Percentiles rank a stretch among this genome's conserved stretches.
phyloP scores from a whole-genome alignment of 192 early-diverging fungal genomes.

The Coemansia sp. region DNA sequence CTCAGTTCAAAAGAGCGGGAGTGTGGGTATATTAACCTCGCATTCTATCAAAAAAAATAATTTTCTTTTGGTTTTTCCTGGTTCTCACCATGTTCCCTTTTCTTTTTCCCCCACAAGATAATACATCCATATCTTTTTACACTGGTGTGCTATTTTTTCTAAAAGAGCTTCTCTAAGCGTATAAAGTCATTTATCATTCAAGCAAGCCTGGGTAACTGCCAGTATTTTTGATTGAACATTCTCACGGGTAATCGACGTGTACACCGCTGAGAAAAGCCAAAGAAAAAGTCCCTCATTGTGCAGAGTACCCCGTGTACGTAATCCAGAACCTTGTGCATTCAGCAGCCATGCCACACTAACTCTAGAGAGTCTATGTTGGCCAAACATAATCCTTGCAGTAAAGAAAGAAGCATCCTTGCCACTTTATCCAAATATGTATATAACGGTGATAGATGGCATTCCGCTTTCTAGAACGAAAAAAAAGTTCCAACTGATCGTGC shows the following conservation, averaged over 20 bases:
- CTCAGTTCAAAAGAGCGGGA: neutral
- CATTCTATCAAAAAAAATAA: neutral
- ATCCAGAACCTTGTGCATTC: neutral
- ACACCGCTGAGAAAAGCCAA: neutral
- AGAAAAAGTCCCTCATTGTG: neutral
- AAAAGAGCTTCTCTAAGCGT: neutral
- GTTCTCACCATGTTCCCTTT: neutral
- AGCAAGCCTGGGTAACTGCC: neutral
- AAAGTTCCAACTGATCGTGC: neutral
- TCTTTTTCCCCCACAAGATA: neutral
- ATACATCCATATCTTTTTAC: neutral
- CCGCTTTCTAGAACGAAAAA: neutral
- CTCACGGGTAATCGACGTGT: neutral
- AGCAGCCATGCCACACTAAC: neutral
- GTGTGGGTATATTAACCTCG: neutral
- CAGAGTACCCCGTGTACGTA: neutral
- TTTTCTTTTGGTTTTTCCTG: neutral
- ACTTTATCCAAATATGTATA: neutral
- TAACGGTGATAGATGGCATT: neutral
- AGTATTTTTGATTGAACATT: neutral
- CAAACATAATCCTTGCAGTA: neutral
- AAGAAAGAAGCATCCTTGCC: neutral
- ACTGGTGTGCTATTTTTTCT: neutral
- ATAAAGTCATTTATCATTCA: neutral
- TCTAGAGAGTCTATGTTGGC: too few relatives aligned